A percentile compares a stretch with the other conserved stretches of the same genome.
These are phyloP conservation scores for Rhododendron vialii DNA, from an alignment of 148 eudicot genomes.

Conservation along the genomic window DNA sequence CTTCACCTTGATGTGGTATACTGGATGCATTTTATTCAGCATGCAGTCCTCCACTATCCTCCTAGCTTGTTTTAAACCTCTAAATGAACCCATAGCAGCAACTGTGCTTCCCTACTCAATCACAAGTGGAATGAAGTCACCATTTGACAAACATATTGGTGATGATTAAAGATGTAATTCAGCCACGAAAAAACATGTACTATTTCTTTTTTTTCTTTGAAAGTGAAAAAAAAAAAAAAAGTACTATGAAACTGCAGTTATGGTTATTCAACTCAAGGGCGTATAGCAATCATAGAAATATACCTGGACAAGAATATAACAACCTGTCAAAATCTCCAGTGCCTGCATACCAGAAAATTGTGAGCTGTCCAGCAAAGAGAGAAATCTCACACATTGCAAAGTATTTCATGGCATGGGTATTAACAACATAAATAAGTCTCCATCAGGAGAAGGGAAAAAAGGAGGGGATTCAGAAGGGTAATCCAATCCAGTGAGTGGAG, in stretches of 20 bases:
- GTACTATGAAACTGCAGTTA: neutral
- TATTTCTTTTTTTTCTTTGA: neutral
- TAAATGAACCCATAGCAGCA: constrained; percentile 93
- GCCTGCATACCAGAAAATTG: constrained; percentile 50
- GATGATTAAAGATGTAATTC: neutral
- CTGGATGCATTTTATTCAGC: constrained; percentile 84
- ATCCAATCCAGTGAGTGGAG: neutral
- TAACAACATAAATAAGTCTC: neutral
- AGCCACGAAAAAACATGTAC: neutral
- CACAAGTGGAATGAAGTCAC: constrained; percentile 4
- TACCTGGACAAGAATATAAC: constrained; percentile 98
- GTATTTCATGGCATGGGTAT: neutral
- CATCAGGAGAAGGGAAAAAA: neutral
- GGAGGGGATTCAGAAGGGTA: neutral
- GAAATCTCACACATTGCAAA: neutral
- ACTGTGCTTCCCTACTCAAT: constrained; percentile 81
- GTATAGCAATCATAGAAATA: constrained; percentile 4
- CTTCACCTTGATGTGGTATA: constrained; percentile 68
- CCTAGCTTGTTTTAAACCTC: constrained; percentile 91
- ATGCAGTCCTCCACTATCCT: constrained; percentile 88
- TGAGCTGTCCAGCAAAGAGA: constrained; percentile 2
- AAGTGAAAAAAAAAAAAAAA: neutral
- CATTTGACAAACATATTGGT: neutral
- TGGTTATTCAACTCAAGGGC: neutral
- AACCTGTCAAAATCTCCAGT: constrained; percentile 91